Base-by-base conservation (phyloP, 345 rosid genomes). In the Camelina sativa region DNA sequence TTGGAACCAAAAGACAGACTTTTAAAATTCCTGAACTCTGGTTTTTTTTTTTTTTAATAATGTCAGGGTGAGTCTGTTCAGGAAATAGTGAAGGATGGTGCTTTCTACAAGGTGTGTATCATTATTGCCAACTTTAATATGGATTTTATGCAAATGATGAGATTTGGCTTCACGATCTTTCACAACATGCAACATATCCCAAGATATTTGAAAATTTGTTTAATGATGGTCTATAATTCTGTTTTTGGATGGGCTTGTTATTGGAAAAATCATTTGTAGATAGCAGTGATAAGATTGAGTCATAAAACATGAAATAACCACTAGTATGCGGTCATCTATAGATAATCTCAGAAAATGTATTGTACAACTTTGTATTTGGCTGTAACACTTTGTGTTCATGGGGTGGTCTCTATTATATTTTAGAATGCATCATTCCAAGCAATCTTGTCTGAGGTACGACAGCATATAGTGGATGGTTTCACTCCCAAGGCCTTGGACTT, bases 401-500 rank as follows among this genome's bases (percentile, higher is more conserved):
- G 16, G 2, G 3, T 43, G 5, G 48, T 43, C 16, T 43, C 2
- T 13, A 12, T 76, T 12, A 65, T 74, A 32, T 83, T 84, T 59
- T 87, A 90, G 97, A 85, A 81, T 81, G 48, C 40, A 78, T 58
- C 87, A 8, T 92, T 92, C 75, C 97, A 83, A 85, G 80, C 48
- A 6, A 48, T 88, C 65, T 73, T 92, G 76, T 91, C 91, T 3
- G 62, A 53, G 70, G 94, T 92, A 62, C 86, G 85, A 74, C 85
- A 88, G 76, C 89, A 40, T 75, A 90, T 92, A 56, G 79, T 92
- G 30, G 92, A 87, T 76, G 89, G 92, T 75, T 89, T 87, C 82
- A 78, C 56, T 53, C 80, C 86, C 22, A 86, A 82, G 82, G 97
- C 96, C 74, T 88, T 53, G 34, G 89, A 86, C 69, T 1, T 87